Base-by-base conservation (phyloP, 768 basidiomycete genomes). In the Phanerochaete sordida region DNA sequence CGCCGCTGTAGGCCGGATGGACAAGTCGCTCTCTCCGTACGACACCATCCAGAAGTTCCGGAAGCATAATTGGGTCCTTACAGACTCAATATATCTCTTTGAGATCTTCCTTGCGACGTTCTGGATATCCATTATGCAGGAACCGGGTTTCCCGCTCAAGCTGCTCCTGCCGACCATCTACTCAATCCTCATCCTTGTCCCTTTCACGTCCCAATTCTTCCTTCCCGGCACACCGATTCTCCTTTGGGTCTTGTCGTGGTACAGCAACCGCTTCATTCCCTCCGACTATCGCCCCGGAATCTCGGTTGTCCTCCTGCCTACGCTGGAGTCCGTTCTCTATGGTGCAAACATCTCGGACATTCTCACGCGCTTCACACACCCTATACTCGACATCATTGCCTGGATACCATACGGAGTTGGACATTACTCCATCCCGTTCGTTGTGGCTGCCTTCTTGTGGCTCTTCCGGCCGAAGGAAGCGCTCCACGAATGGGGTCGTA, bases 271-370 rank as follows among this genome's bases (percentile, higher is more conserved):
- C 16, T 98, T 91, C 76, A 91, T 98, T 57, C 92, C 95, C 0
- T 77, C 81, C 7, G 63, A 74, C 16, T 85, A 83, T 73, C 82
- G 97, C 2, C 97, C 97, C 0, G 74, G 80, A 26, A 91, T 98
- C 27, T 94, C 91, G 58, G 96, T 99, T 64, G 88, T 92, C 33
- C 81, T 98, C 11, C 86, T 99, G 5, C 96, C 97, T 0, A 96
- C 96, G 0, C 84, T 98, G 56, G 97, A 99, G 70, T 86, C 90
- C 21, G 93, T 97, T 28, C 81, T 98, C 3, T 98, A 97, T 72
- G 97, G 97, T 1, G 96, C 95, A 57, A 98, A 98, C 75, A 94
- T 98, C 59, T 96, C 93, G 35, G 95, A 98, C 74, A 88, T 98
- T 71, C 87, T 98, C 61, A 98, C 96, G 24, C 84, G 94, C 19